phyloP scores from a whole-genome alignment of 345 rosid species.

The Anastatica hierochuntica region DNA sequence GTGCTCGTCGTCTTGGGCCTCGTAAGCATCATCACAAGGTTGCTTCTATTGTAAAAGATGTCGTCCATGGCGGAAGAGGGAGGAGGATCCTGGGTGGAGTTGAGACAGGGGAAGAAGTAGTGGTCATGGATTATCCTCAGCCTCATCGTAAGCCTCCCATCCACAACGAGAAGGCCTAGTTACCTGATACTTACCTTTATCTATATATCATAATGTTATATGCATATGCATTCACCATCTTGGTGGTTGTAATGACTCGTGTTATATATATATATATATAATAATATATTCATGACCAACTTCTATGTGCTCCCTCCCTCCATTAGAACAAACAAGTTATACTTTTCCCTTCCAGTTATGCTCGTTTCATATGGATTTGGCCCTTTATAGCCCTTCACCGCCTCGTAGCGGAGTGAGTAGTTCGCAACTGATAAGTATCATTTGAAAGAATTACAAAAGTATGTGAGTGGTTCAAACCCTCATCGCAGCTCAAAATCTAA shows the following conservation, averaged over 20 bases:
- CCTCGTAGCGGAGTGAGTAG: not conserved
- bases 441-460: not conserved
- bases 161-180: slow-evolving; percentile 61
- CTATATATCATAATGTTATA: slow-evolving; percentile 10
- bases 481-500: not conserved
- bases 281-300: slow-evolving; percentile 5
- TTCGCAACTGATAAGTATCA: not conserved
- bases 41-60: not conserved
- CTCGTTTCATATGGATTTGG: not conserved
- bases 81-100: slow-evolving; percentile 15
- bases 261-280: slow-evolving; percentile 2
- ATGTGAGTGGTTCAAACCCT: not conserved
- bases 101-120: slow-evolving; percentile 32
- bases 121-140: slow-evolving; percentile 75
- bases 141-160: slow-evolving; percentile 91
- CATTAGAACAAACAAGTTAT: not conserved
- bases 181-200: not conserved
- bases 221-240: slow-evolving; percentile 28
- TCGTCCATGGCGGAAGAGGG: slow-evolving; percentile 12
- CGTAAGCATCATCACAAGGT: slow-evolving; percentile 15
- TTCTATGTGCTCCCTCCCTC: not conserved
- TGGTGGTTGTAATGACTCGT: slow-evolving; percentile 28
- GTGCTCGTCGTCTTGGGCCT: slow-evolving; percentile 17
- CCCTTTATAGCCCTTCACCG: not conserved
- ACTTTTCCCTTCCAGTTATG: not conserved